Base-by-base conservation (phyloP, 2,329 filamentous ascomycete species). In the Pseudopithomyces chartarum region DNA sequence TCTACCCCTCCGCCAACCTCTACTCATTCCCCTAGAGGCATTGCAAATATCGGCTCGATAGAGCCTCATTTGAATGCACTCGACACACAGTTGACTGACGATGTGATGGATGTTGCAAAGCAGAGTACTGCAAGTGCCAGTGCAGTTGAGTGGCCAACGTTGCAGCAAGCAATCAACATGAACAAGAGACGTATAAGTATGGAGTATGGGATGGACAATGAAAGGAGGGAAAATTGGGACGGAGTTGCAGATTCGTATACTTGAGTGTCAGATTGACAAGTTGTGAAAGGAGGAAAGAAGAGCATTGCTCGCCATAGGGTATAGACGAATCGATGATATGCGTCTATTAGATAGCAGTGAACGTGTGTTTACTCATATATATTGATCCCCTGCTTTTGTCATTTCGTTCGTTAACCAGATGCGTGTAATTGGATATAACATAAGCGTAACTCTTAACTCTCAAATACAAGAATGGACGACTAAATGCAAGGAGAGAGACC, bases 101-200 rank as follows among this genome's bases (percentile, higher is more conserved):
- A 19, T 8, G 5, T 2, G 13, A 22, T 6, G 11, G 36, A 40
- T 20, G 36, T 19, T n/a, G 15, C 3, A 33, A 38, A 34, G 22
- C 6, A 7, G 38, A 40, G 48, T 22, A 36, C 32, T 15, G 56
- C 36, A 3, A 51, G 48, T 11, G 58, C 54, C 12, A 54, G 52
- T 39, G 55, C 45, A 10, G 47, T 55, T 13, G 63, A 64, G 20
- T 69, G 65, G 65, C 64, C 61, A 2, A 62, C 57, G 36, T 46
- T 64, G 22, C 49, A 56, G 45, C 62, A 67, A 46, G 56, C 62
- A 12, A 42, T 51, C 19, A 50, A 44, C 8, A 13, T 43, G 20
- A 50, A 32, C 22, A 47, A 46, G 38, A 49, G 58, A 43, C 36
- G 44, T 2, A 33, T 32, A 22, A 34, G 43, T 17, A 56, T 47